Percentiles rank a stretch among this genome's conserved stretches.
phyloP scores from a whole-genome alignment of 257 asterid genomes.

The Penstemon barbatus region DNA sequence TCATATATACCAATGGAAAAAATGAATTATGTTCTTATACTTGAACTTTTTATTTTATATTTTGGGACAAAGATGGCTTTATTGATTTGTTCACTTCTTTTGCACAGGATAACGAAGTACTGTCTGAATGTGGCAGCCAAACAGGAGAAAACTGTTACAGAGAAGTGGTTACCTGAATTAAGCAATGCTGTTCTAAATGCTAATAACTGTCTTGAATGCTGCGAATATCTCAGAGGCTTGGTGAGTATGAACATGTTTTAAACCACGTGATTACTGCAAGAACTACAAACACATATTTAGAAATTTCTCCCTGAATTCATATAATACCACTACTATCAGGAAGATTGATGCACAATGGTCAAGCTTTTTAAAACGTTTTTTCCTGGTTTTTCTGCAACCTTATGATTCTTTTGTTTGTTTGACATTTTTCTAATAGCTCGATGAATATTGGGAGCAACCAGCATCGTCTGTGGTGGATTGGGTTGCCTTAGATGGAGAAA shows the following conservation, averaged over 20 bases:
- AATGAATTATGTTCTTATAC: neutral
- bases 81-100: slow-evolving; percentile 21
- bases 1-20: slow-evolving; percentile 6
- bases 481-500: slow-evolving; percentile 94
- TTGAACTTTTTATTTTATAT: slow-evolving; percentile 5
- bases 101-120: slow-evolving; percentile 84
- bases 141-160: slow-evolving; percentile 79
- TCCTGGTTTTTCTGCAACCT: too few species aligned
- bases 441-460: slow-evolving; percentile 99
- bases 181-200: slow-evolving; percentile 71
- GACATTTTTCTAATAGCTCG: too few species aligned
- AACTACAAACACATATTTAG: too few species aligned
- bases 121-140: slow-evolving; percentile 84
- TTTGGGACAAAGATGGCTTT: slow-evolving; percentile 19
- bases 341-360: too few species aligned
- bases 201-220: slow-evolving; percentile 82
- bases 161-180: slow-evolving; percentile 88
- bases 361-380: too few species aligned
- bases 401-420: too few species aligned
- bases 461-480: slow-evolving; percentile 95
- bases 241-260: slow-evolving; percentile 44
- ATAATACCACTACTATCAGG: too few species aligned
- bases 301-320: too few species aligned
- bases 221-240: slow-evolving; percentile 90
- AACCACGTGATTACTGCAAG: too few species aligned